These are phyloP conservation scores for Halophytophthora polymorphica DNA, from an alignment of 352 stramenopile genomes.

Conservation along the genomic window DNA sequence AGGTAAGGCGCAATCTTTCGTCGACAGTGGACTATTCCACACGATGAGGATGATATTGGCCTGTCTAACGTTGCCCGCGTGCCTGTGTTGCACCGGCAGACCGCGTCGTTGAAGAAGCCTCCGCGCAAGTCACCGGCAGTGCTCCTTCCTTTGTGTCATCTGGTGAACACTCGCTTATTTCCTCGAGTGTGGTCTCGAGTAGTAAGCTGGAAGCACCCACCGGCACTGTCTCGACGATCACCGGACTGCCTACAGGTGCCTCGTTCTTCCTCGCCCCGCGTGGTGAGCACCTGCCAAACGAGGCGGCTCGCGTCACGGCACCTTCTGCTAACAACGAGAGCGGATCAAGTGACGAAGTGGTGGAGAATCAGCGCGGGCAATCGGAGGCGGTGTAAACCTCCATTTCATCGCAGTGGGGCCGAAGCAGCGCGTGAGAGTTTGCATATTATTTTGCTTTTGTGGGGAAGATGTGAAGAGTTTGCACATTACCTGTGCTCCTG, in stretches of 20 bases:
- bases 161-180: slow-evolving; percentile 16
- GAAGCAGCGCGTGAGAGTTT: background rate
- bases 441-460: background rate
- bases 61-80: slow-evolving; percentile 8
- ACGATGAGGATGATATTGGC: background rate
- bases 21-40: background rate
- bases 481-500: background rate
- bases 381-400: slow-evolving; percentile 26
- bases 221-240: slow-evolving; percentile 19
- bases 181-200: slow-evolving; percentile 11
- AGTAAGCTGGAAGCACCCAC: slow-evolving; percentile 5
- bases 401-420: background rate
- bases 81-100: slow-evolving; percentile 11
- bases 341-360: slow-evolving; percentile 20
- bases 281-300: slow-evolving; percentile 15
- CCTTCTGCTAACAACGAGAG: slow-evolving; percentile 13
- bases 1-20: slow-evolving; percentile 23
- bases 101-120: slow-evolving; percentile 29
- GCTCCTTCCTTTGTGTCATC: slow-evolving; percentile 16
- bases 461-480: background rate
- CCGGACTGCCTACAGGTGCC: slow-evolving; percentile 23
- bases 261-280: slow-evolving; percentile 32
- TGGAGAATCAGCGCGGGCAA: slow-evolving; percentile 21
- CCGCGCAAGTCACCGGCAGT: slow-evolving; percentile 14
- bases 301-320: slow-evolving; percentile 9